Base-by-base conservation (phyloP, 805 yeast genomes). In the Zygotorulaspora danielsina region DNA sequence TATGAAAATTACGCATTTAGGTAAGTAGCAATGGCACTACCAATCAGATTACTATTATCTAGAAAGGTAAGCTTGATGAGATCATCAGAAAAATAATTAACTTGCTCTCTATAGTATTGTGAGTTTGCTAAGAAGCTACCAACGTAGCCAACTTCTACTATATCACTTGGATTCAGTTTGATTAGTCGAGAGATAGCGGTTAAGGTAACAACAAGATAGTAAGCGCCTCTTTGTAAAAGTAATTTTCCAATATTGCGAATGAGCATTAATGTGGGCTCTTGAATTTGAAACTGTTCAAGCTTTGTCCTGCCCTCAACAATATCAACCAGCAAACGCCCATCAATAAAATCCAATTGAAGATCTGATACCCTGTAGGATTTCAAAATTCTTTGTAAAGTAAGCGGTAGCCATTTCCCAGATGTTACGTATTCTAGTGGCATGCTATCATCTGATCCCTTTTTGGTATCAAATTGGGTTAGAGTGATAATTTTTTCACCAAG, bases 341-440 rank as follows among this genome's bases (percentile, higher is more conserved):
- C 53, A 26, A 53, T 41, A 12, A 34, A 30, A n/a, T 15, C n/a
- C 3, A 17, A n/a, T 11, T 30, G 32, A 4, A 20, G 5, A 1
- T 41, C 33, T 4, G 19, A 10, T 11, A 54, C 25, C 5, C 40
- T 17, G 32, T 50, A 51, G 19, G 44, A 25, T 5, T 33, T 15
- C 28, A 55, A 32, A 9, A 55, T 41, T 2, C 42, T 51, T n/a
- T 41, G 19, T 10, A 57, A 39, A 1, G 54, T 40, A n/a, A 39
- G 10, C 4, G 63, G 55, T 10, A 58, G 12, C 48, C 57, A 55
- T 34, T 50, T 58, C 5, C 63, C 63, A 1, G 56, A 37, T 1
- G 62, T 46, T 13, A 57, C 47, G 40, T 39, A 48, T 36, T 58
- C 63, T n/a, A 57, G 35, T 2, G 62, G 61, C 62, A 58, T 57